Evolutionary conservation across 2,329 filamentous ascomycete species (phyloP), one percentile per base, ranked within the genome.

Genomic region (Tolypocladium nubicola): DNA sequence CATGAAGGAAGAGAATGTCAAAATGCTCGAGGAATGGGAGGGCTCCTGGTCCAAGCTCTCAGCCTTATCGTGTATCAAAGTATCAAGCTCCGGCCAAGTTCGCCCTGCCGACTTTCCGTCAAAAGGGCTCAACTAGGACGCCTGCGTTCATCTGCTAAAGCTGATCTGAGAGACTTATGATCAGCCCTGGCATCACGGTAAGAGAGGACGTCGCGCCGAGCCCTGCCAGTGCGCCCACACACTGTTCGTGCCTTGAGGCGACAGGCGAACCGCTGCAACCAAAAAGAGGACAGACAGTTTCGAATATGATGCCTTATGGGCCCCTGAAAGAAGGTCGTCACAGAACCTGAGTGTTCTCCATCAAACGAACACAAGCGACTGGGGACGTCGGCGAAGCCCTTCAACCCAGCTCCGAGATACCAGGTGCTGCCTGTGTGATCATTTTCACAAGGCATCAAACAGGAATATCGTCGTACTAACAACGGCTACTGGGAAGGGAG

Each of bases 31-130:
- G 61, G 77, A 79, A 26, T 97, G 91, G 90, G 88, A 90, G 62
- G 88, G 89, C 4, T 82, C 88, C 33, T 97, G 93, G 93, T 80
- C 88, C 10, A 87, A 87, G 65, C 79, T 97, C 61, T 83, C 85
- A 39, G 86, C 81, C 10, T 70, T 97, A 63, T 83, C 85, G 59
- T 97, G 92, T 79, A 79, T 90, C 60, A 85, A 90, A 60, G 76
- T 97, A 57, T 81, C 81, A 5, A 83, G 79, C 57, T 77, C 81
- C 37, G 90, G 90, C 4, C 75, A 71, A 14, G 79, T 85, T 61
- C 81, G 84, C 65, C 75, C 84, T n/a, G 87, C 88, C 30, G 87
- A 79, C 60, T 96, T 96, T 67, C 93, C 92, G 23, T 90, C 90
- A 3, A 71, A 68, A 53, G 70, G 68, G 9, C 62, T 70, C 47